Base-by-base conservation (phyloP, 129 eudicot species). In the Chrysanthemum makinoi region DNA sequence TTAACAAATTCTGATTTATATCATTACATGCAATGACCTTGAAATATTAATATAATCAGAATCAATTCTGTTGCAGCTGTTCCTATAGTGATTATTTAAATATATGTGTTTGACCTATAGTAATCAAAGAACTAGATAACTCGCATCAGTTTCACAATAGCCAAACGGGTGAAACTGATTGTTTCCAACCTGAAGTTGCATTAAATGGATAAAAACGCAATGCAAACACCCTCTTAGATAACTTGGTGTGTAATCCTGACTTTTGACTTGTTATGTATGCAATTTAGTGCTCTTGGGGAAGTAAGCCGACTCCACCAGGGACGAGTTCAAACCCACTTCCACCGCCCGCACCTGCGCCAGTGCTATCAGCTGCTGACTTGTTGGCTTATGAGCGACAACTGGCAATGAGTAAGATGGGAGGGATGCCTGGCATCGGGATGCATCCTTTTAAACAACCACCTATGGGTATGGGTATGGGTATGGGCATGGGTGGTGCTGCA, bases 251-350 rank as follows among this genome's bases (percentile, higher is more conserved):
- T 46, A 50, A 48, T 33, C 62, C 50, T 30, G 47, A 49, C 54
- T 9, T 7, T 20, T 10, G 50, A 13, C 12, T 18, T 28, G 0
- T 50, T 43, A 68, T 22, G 69, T 7, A 6, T 30, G 73, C 65
- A 30, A 70, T 77, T 30, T 73, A 93, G 98, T 93, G 98, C 72
- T 93, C 95, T 7, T 93, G 98, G 96, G 98, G 98, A 17, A 93
- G 88, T 83, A 93, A 93, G 77, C 98, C 95, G 9, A 93, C 98
- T 53, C 96, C 96, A 14, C 90, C 95, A 0, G 98, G 98, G 66
- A 89, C 90, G 18, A 72, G 68, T 65, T 93, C 96, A 79, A 93
- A 87, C 73, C 96, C 98, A 16, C 98, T 93, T 50, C 98, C 86
- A 0, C 95, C 95, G 11, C 98, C 98, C 1, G 96, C 86, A 16